These are phyloP conservation scores for Calvatia gigantea DNA, from an alignment of 768 basidiomycete genomes.

Conservation along the genomic window DNA sequence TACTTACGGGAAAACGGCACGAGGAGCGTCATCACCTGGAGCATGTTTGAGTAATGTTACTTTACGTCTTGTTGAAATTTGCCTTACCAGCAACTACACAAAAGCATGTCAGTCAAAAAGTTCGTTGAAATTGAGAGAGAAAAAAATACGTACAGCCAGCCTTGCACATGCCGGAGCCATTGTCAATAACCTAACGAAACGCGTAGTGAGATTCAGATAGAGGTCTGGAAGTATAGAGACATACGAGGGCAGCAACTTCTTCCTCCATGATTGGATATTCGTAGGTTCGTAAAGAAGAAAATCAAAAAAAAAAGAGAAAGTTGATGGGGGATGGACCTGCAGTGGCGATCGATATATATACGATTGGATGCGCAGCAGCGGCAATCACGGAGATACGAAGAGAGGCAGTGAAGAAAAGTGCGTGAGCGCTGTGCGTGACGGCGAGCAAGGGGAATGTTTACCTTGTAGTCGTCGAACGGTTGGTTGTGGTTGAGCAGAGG, in stretches of 20 bases:
- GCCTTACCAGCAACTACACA: constrained; percentile 59
- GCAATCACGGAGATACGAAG: neutral
- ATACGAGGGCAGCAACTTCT: constrained; percentile 45
- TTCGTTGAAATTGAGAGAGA: constrained; percentile 10
- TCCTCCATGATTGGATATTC: constrained; percentile 43
- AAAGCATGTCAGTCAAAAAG: constrained; percentile 20
- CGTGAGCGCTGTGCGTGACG: neutral
- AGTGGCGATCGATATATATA: constrained; percentile 15
- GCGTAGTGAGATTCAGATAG: neutral
- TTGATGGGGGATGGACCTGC: constrained; percentile 9
- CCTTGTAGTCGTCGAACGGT: constrained; percentile 3
- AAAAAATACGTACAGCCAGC: constrained; percentile 80
- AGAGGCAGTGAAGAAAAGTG: neutral
- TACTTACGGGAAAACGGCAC: constrained; percentile 93
- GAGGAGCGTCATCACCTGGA: constrained; percentile 82
- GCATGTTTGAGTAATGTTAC: constrained; percentile 21
- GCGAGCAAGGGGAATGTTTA: neutral
- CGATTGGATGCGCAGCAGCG: constrained; percentile 11
- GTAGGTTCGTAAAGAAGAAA: constrained; percentile 25
- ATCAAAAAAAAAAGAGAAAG: constrained; percentile 15
- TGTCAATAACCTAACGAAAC: constrained; percentile 70
- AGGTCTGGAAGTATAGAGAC: constrained; percentile 37
- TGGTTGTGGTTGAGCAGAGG: neutral
- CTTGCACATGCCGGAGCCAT: constrained; percentile 99
- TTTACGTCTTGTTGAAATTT: constrained; percentile 10